A percentile compares a stretch with the other conserved stretches of the same genome.
phyloP scores from a whole-genome alignment of 2,329 filamentous ascomycete genomes.

The Calonectria montana region DNA sequence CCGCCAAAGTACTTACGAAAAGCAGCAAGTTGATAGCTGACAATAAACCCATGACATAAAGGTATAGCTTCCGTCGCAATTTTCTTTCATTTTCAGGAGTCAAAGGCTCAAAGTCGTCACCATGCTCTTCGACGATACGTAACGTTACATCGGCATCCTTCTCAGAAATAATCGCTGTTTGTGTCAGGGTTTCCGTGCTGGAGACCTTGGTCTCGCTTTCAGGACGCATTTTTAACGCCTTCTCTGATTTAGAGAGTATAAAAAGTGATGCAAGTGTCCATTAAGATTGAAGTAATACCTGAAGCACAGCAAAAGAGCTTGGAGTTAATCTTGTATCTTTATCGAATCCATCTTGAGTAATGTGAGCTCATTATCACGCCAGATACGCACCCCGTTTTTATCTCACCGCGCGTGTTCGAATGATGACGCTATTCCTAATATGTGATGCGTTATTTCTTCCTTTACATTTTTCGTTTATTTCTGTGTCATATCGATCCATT shows the following conservation, averaged over 20 bases:
- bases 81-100: constrained; percentile 47
- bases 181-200: background rate
- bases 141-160: constrained; percentile 52
- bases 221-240: background rate
- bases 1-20: constrained; percentile 43
- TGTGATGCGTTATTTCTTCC: background rate
- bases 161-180: constrained; percentile 9
- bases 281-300: too few species aligned
- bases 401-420: background rate
- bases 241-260: background rate
- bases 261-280: background rate
- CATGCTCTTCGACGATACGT: constrained; percentile 49
- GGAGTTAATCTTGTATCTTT: background rate
- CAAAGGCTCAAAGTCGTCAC: constrained; percentile 44
- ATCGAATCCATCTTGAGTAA: background rate
- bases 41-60: constrained; percentile 46
- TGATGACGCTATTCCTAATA: background rate
- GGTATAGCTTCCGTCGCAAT: constrained; percentile 48
- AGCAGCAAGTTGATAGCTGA: constrained; percentile 50
- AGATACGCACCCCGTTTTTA: background rate
- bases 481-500: background rate
- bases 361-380: constrained; percentile 1
- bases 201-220: background rate
- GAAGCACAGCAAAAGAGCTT: too few species aligned
- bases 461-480: background rate